Conservation (phyloP, 129 eudicot genomes). For the Ambrosia artemisiifolia region DNA sequence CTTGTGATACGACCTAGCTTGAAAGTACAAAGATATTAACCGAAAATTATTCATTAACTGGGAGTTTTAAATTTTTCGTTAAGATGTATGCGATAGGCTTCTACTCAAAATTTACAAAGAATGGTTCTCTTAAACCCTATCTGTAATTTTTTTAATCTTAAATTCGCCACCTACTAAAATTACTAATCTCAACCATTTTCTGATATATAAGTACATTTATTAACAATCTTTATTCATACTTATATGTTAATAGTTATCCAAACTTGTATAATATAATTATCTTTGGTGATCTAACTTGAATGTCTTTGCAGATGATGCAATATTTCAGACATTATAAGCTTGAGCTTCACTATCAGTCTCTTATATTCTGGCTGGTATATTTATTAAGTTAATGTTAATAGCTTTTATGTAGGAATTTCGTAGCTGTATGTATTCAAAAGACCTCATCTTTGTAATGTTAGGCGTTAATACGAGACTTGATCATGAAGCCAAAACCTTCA, state of each 20-base stretch:
- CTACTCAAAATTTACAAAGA: not conserved
- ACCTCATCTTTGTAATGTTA: constrained; percentile 27
- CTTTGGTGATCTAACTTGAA: constrained; percentile 12
- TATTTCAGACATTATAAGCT: constrained; percentile 83
- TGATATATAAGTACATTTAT: not conserved
- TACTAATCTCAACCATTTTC: not conserved
- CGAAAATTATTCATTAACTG: not conserved
- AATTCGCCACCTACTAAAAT: not conserved
- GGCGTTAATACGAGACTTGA: constrained; percentile 71
- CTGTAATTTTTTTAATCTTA: not conserved
- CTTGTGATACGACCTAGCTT: not conserved
- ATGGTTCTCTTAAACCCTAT: not conserved
- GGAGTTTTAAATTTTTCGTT: not conserved
- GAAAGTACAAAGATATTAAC: not conserved
- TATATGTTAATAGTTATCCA: not conserved
- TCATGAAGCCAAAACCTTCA: constrained; percentile 62
- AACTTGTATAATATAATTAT: too few species aligned
- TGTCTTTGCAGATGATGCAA: constrained; percentile 80
- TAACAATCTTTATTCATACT: not conserved
- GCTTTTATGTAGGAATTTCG: constrained; percentile 12
- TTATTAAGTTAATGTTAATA: constrained; percentile 10
- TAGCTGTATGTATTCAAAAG: constrained; percentile 16
- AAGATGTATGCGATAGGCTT: not conserved
- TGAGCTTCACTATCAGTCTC: constrained; percentile 77
- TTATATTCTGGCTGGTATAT: constrained; percentile 88